Evolutionary conservation across 768 basidiomycete species (phyloP).

Genomic region (Mrakia gelida): DNA sequence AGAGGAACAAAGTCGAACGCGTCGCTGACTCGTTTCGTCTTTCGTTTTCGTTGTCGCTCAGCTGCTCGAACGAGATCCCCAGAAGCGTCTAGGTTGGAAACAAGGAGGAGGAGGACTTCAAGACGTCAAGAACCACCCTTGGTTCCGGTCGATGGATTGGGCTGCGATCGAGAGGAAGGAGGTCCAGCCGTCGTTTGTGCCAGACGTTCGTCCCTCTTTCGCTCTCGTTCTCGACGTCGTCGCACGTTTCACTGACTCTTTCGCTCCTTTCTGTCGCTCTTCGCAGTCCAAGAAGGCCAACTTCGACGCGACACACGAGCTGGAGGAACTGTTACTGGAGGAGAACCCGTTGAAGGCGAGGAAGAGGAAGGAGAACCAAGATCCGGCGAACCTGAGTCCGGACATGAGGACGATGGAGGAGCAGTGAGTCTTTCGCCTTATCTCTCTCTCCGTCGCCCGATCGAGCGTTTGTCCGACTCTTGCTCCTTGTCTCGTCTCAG

Average conservation of each 20-base stretch:
- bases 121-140: slow-evolving; percentile 73
- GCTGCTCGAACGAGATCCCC: slow-evolving; percentile 82
- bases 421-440: slow-evolving; percentile 56
- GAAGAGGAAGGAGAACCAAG: slow-evolving; percentile 83
- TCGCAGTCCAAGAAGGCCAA: slow-evolving; percentile 98
- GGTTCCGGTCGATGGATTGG: slow-evolving; percentile 84
- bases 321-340: slow-evolving; percentile 91
- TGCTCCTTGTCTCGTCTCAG: slow-evolving; percentile 47
- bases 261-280: not conserved
- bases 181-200: slow-evolving; percentile 74
- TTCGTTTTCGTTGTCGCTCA: slow-evolving; percentile 41
- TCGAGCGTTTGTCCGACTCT: not conserved
- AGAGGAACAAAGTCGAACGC: not conserved
- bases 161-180: slow-evolving; percentile 60
- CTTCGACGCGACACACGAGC: slow-evolving; percentile 96
- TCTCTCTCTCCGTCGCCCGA: not conserved
- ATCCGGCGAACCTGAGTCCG: slow-evolving; percentile 72
- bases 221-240: not conserved
- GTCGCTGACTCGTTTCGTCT: slow-evolving; percentile 5
- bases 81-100: slow-evolving; percentile 75
- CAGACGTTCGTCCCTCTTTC: slow-evolving; percentile 64
- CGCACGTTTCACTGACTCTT: not conserved
- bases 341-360: slow-evolving; percentile 96
- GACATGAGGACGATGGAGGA: slow-evolving; percentile 99
- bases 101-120: slow-evolving; percentile 70